A percentile compares a stretch with the other conserved stretches of the same genome.
These are phyloP conservation scores for Amyloporia xantha DNA, from an alignment of 768 basidiomycete genomes.

Conservation along the genomic window DNA sequence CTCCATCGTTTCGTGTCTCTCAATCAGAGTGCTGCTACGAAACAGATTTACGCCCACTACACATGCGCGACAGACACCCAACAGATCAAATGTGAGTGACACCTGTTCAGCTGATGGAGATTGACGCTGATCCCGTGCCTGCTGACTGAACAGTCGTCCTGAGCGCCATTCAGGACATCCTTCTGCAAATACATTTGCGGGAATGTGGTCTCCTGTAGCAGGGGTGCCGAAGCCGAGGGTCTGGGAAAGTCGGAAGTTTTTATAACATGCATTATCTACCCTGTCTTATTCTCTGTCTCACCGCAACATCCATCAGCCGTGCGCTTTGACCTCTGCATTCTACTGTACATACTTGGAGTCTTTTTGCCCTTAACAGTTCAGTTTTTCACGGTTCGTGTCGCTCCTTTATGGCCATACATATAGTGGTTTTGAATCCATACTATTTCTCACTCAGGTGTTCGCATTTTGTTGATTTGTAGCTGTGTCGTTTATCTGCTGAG, in stretches of 20 bases:
- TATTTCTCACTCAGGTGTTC: constrained; percentile 1
- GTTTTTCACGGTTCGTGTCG: not conserved
- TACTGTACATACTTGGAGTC: not conserved
- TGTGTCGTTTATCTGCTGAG: not conserved
- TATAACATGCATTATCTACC: constrained; percentile 8
- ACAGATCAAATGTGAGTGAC: constrained; percentile 75
- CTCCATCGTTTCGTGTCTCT: constrained; percentile 83
- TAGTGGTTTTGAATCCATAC: not conserved
- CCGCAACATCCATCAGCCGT: not conserved
- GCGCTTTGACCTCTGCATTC: not conserved
- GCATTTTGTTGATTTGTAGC: not conserved
- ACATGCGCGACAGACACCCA: constrained; percentile 93
- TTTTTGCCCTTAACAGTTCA: not conserved
- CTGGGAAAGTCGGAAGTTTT: not conserved
- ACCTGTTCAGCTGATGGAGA: constrained; percentile 6
- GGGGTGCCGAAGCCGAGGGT: not conserved
- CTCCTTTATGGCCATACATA: not conserved
- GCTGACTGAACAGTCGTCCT: constrained; percentile 56
- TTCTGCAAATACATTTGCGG: constrained; percentile 77
- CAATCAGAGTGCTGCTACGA: constrained; percentile 83
- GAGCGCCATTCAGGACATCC: constrained; percentile 84
- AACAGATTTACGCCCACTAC: constrained; percentile 89
- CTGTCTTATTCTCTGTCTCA: constrained; percentile 1
- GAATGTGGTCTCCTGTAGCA: constrained; percentile 80
- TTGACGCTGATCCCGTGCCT: too few species aligned